Evolutionary conservation across 2,329 filamentous ascomycete genomes (phyloP), one percentile per base, ranked within the genome.

Genomic region (Grosmannia clavigera): DNA sequence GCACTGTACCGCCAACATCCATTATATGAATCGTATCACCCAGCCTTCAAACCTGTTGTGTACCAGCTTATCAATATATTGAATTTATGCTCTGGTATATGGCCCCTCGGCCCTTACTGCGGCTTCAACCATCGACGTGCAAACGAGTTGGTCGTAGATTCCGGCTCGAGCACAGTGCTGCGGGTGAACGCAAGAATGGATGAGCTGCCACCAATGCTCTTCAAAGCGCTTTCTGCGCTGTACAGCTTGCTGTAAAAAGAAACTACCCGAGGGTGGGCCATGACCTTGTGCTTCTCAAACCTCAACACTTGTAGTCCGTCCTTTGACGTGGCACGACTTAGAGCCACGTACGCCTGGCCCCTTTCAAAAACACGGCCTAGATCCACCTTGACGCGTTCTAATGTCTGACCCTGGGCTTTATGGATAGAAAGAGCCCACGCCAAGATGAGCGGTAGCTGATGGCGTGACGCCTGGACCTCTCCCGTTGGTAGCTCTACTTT

Each of bases 371-470:
- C 89, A 63, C 84, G 87, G 35, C 90, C 88, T 0, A 99, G 78
- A 70, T 99, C 91, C 31, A 99, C 94, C 69, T 95, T 95, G 62
- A 99, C 94, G 57, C 92, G 81, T 68, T 95, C 91, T 31, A 96
- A 76, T 1, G 92, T 97, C 71, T 97, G 92, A 1, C 92, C 92
- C 70, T 97, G 92, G 0, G 94, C 94, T 74, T 99, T 99, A 77
- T 99, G 94, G 62, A 99, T 99, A 1, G 91, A 96, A 25, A 99
- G 75, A 2, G 94, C 94, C 94, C 94, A 99, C 0, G 94, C 94
- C 35, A 99, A 79, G 64, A 99, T 97, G 57, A 99, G 79, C 0
- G 94, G 94, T 2, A 92, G 73, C 67, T 92, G 89, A 54, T 81
- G 81, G 48, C 94, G 87, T 62, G 90, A 89, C 1, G 94, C 94